Conservation (phyloP, 495 filamentous ascomycete species). For the Aspergillus funiculosus region DNA sequence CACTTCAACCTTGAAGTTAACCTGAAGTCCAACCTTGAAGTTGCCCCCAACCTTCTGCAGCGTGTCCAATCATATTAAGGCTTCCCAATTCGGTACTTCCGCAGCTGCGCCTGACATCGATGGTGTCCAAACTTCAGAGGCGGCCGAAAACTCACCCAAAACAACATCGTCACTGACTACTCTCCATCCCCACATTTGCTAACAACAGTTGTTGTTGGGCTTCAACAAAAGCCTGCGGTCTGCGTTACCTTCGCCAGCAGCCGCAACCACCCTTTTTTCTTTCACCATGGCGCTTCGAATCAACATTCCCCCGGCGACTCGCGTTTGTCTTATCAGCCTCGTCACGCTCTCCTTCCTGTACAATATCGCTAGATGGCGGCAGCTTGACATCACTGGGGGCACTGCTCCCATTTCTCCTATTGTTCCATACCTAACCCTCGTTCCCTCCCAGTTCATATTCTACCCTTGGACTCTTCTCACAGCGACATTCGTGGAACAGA, state of each 20-base stretch:
- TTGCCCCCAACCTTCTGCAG: neutral
- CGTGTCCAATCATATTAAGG: constrained; percentile 11
- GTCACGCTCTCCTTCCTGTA: constrained; percentile 74
- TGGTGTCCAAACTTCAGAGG: neutral
- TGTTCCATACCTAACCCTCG: constrained; percentile 78
- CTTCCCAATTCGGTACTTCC: constrained; percentile 2
- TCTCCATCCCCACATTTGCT: constrained; percentile 13
- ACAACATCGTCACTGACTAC: neutral
- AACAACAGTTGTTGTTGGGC: constrained; percentile 9
- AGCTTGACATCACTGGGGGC: constrained; percentile 57
- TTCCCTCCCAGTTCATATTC: constrained; percentile 73
- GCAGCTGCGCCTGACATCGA: too few relatives aligned
- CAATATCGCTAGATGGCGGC: constrained; percentile 53
- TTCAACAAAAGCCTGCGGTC: constrained; percentile 28
- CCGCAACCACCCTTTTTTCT: constrained; percentile 27
- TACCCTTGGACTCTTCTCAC: constrained; percentile 92
- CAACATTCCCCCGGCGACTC: constrained; percentile 88
- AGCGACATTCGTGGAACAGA: constrained; percentile 86
- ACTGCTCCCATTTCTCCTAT: constrained; percentile 47
- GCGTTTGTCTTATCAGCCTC: constrained; percentile 67
- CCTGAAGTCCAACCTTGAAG: too few relatives aligned
- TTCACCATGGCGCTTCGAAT: constrained; percentile 70
- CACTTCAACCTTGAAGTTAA: too few relatives aligned
- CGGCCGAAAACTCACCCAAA: neutral
- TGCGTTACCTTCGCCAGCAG: constrained; percentile 21